Evolutionary conservation across 345 rosid genomes (phyloP).

Genomic region (Odontarrhena argentea): DNA sequence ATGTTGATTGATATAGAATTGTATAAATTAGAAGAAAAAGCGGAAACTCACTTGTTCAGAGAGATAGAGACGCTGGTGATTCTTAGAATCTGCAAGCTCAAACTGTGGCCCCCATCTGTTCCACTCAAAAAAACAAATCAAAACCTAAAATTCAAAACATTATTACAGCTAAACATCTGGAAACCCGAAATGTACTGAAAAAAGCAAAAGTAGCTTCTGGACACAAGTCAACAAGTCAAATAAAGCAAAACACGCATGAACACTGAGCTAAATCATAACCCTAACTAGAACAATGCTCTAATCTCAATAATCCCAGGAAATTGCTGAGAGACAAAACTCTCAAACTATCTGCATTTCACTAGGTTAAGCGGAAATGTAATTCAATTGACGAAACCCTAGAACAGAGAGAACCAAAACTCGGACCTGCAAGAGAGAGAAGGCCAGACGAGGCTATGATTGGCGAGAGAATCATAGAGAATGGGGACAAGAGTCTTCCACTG

Average conservation of each 20-base stretch:
- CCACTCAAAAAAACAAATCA: conserved; percentile 3
- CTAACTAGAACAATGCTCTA: conserved; percentile 6
- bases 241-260: not conserved
- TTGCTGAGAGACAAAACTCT: not conserved
- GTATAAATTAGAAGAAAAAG: conserved; percentile 3
- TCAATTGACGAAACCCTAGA: conserved; percentile 35
- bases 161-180: not conserved
- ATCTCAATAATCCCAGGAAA: not conserved
- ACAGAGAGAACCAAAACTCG: not conserved
- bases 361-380: not conserved
- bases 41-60: conserved; percentile 32
- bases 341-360: conserved; percentile 4
- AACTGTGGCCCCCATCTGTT: conserved; percentile 35
- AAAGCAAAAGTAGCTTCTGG: not conserved
- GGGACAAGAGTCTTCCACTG: conserved; percentile 94
- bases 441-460: conserved; percentile 91
- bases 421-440: conserved; percentile 97
- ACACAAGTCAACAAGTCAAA: not conserved
- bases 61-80: conserved; percentile 32
- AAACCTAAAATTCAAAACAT: not conserved
- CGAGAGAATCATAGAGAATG: conserved; percentile 87
- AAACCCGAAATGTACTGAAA: conserved; percentile 6
- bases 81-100: conserved; percentile 10
- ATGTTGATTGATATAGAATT: not conserved
- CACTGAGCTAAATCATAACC: conserved; percentile 4